A percentile compares a stretch with the other conserved stretches of the same genome.
phyloP scores from a whole-genome alignment of 768 basidiomycete genomes.

The Dictyophora rubrovolvata region DNA sequence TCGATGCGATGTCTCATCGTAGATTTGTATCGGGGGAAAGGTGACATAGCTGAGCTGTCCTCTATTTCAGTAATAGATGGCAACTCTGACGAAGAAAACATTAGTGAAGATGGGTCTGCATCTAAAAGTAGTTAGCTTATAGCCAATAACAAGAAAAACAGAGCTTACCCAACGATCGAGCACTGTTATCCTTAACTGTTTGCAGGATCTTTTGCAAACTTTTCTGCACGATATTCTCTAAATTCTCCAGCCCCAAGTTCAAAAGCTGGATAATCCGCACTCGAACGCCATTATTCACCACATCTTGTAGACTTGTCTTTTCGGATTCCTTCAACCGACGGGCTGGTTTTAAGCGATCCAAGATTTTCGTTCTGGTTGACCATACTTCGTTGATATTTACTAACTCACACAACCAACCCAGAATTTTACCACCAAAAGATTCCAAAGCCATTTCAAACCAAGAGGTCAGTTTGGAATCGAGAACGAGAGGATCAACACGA shows the following conservation, averaged over 20 bases:
- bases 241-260: constrained; percentile 39
- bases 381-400: constrained; percentile 59
- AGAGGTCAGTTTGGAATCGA: constrained; percentile 38
- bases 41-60: constrained; percentile 28
- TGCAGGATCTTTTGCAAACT: constrained; percentile 10
- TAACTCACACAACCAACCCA: constrained; percentile 50
- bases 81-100: constrained; percentile 46
- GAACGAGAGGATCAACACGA: constrained; percentile 31
- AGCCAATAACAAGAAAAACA: background rate
- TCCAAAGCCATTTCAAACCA: constrained; percentile 55
- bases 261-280: constrained; percentile 49
- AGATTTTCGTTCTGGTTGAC: constrained; percentile 43
- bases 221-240: constrained; percentile 31
- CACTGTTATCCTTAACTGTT: constrained; percentile 26
- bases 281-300: constrained; percentile 48
- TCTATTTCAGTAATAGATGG: constrained; percentile 32
- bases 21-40: constrained; percentile 55
- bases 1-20: constrained; percentile 52
- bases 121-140: constrained; percentile 27
- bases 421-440: constrained; percentile 34
- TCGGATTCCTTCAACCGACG: constrained; percentile 43
- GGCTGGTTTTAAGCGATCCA: constrained; percentile 30
- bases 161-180: constrained; percentile 21
- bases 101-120: constrained; percentile 37
- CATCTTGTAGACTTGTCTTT: constrained; percentile 27